A percentile compares a stretch with the other conserved stretches of the same genome.
Evolutionary conservation across 495 filamentous ascomycete genomes (phyloP).

Genomic region (Hypoxylon fragiforme): DNA sequence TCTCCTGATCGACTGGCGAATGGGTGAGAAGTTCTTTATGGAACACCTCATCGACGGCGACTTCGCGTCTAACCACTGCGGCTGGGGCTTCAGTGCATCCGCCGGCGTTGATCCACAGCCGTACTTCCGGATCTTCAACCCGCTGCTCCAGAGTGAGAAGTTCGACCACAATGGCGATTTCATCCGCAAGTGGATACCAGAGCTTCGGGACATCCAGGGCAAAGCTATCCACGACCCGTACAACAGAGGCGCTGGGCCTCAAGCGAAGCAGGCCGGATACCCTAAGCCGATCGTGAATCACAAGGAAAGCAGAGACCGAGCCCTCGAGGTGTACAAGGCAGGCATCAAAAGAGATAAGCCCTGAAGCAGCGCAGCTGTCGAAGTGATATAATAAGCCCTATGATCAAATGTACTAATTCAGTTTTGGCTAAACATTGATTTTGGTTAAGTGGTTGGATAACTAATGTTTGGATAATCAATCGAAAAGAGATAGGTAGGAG

Average conservation of each 20-base stretch:
- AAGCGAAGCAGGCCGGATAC: slow-evolving; percentile 70
- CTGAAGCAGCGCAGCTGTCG: slow-evolving; percentile 9
- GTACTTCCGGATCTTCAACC: slow-evolving; percentile 92
- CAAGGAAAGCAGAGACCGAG: slow-evolving; percentile 63
- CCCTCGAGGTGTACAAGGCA: slow-evolving; percentile 73
- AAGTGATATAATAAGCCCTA: neutral
- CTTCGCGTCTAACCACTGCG: slow-evolving; percentile 90
- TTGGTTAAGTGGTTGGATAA: too few species aligned
- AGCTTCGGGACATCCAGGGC: slow-evolving; percentile 62
- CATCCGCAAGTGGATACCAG: slow-evolving; percentile 72
- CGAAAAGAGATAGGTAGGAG: too few species aligned
- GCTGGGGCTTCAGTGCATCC: slow-evolving; percentile 82
- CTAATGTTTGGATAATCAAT: too few species aligned
- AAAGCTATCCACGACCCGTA: slow-evolving; percentile 82
- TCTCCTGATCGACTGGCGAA: slow-evolving; percentile 85
- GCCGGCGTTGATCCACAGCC: slow-evolving; percentile 91
- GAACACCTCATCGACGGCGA: slow-evolving; percentile 86
- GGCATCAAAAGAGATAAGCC: slow-evolving; percentile 50
- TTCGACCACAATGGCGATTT: slow-evolving; percentile 72
- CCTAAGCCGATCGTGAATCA: slow-evolving; percentile 77
- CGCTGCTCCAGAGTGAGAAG: slow-evolving; percentile 81
- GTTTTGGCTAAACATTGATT: too few species aligned
- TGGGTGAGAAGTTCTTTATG: slow-evolving; percentile 90
- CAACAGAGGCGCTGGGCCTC: slow-evolving; percentile 59
- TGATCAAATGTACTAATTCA: neutral